Percentiles rank a stretch among this genome's conserved stretches.
Conservation (phyloP, 257 asterid genomes). For the Scutellaria minor region DNA sequence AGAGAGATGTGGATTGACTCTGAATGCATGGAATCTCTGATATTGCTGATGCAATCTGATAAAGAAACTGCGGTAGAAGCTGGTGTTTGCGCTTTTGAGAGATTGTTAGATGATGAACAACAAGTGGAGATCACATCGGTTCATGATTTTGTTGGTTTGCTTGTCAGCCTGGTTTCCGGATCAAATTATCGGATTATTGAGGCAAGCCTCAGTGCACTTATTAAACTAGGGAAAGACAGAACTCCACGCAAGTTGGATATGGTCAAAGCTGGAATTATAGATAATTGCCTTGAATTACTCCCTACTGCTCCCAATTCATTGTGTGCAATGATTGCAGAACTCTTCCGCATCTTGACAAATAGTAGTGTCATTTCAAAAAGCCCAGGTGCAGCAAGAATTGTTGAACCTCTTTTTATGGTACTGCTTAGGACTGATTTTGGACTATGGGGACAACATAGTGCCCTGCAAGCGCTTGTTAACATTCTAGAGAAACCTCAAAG, state of each 20-base stretch:
- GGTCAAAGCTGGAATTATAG: conserved; percentile 82
- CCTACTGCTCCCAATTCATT: conserved; percentile 70
- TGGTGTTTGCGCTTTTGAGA: conserved; percentile 79
- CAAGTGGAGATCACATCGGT: conserved; percentile 63
- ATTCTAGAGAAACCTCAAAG: conserved; percentile 87
- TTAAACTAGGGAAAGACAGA: conserved; percentile 84
- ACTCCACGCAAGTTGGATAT: conserved; percentile 90
- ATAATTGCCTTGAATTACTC: conserved; percentile 76
- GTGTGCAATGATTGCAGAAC: conserved; percentile 80
- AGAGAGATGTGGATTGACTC: conserved; percentile 61
- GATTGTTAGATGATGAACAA: conserved; percentile 75
- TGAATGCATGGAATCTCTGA: conserved; percentile 67
- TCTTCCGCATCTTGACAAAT: conserved; percentile 88
- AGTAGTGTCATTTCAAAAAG: conserved; percentile 79
- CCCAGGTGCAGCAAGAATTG: conserved; percentile 62
- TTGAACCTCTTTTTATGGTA: conserved; percentile 80
- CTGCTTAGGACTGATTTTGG: conserved; percentile 73
- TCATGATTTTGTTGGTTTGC: conserved; percentile 67
- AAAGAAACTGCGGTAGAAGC: conserved; percentile 67
- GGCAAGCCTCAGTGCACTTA: conserved; percentile 77
- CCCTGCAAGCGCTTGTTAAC: conserved; percentile 87
- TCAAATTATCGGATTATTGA: conserved; percentile 73
- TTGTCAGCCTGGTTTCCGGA: conserved; percentile 72
- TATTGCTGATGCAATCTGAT: conserved; percentile 72
- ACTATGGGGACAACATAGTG: conserved; percentile 89